These are phyloP conservation scores for Macroventuria anomochaeta DNA, from an alignment of 2,329 filamentous ascomycete species.

Conservation along the genomic window DNA sequence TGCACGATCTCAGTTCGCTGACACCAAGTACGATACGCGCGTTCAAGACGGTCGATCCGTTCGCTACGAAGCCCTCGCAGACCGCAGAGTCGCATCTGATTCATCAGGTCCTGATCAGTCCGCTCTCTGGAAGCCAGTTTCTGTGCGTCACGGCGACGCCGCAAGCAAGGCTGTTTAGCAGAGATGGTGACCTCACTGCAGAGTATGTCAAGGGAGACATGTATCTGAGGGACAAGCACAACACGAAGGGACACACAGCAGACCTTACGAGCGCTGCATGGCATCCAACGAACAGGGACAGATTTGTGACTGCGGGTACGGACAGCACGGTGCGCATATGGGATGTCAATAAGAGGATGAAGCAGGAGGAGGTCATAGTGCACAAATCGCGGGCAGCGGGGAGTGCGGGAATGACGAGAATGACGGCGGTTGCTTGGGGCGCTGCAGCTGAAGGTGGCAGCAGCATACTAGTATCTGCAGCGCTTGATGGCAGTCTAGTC, in stretches of 20 bases:
- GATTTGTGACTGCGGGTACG: slow-evolving; percentile 89
- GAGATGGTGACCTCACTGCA: slow-evolving; percentile 83
- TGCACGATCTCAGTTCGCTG: slow-evolving; percentile 96
- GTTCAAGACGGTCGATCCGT: slow-evolving; percentile 91
- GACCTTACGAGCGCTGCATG: slow-evolving; percentile 89
- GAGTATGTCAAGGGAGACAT: slow-evolving; percentile 98
- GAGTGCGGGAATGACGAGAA: slow-evolving; percentile 86
- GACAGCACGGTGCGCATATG: slow-evolving; percentile 96
- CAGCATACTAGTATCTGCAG: slow-evolving; percentile 80
- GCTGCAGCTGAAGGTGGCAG: slow-evolving; percentile 75
- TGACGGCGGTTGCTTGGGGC: slow-evolving; percentile 92
- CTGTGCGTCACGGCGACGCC: slow-evolving; percentile 88
- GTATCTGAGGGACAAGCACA: slow-evolving; percentile 96
- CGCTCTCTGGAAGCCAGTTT: slow-evolving; percentile 77
- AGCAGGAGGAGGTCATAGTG: slow-evolving; percentile 91
- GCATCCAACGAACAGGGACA: slow-evolving; percentile 84
- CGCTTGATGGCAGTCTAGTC: slow-evolving; percentile 85
- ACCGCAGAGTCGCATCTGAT: slow-evolving; percentile 85
- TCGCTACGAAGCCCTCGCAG: slow-evolving; percentile 72
- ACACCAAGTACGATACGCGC: slow-evolving; percentile 92
- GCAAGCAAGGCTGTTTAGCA: slow-evolving; percentile 85
- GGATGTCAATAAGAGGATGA: slow-evolving; percentile 90
- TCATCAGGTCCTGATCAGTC: slow-evolving; percentile 86
- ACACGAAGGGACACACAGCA: slow-evolving; percentile 95
- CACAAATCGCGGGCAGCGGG: slow-evolving; percentile 93